Evolutionary conservation across 1,284 basidiomycete genomes (phyloP).

Genomic region (Erythrobasidium hasegawianum): DNA sequence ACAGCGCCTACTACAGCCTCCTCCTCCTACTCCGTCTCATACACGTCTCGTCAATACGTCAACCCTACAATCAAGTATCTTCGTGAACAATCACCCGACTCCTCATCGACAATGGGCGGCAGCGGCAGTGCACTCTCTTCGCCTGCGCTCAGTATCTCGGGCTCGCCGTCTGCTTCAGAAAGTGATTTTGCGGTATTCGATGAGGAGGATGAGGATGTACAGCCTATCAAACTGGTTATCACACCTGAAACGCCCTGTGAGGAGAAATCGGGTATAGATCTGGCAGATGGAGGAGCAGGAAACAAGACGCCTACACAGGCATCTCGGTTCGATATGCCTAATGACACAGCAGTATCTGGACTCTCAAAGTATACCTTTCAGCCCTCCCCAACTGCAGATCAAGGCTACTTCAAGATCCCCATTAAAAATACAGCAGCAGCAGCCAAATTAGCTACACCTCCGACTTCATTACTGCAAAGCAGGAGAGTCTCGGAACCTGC

Average conservation of each 20-base stretch:
- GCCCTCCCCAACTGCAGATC: no score
- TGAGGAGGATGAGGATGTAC: background rate
- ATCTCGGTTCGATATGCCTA: no score
- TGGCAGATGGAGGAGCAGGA: background rate
- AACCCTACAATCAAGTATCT: background rate
- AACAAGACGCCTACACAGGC: background rate
- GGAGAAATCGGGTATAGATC: background rate
- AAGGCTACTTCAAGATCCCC: no score
- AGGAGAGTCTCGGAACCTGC: constrained; percentile 2
- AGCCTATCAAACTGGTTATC: background rate
- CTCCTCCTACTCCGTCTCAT: background rate
- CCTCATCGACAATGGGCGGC: background rate
- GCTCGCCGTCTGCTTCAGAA: background rate
- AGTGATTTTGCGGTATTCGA: constrained; percentile 3
- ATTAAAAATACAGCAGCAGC: background rate
- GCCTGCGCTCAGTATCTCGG: background rate
- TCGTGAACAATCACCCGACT: background rate
- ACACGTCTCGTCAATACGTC: background rate
- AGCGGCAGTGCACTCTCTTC: background rate
- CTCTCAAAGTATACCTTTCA: no score
- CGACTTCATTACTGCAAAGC: background rate
- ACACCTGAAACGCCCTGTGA: background rate
- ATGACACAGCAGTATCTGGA: no score
- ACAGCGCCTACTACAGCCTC: background rate
- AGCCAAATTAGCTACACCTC: background rate